Conservation (phyloP, 352 stramenopile species). For the Pythium sukuiense region DNA sequence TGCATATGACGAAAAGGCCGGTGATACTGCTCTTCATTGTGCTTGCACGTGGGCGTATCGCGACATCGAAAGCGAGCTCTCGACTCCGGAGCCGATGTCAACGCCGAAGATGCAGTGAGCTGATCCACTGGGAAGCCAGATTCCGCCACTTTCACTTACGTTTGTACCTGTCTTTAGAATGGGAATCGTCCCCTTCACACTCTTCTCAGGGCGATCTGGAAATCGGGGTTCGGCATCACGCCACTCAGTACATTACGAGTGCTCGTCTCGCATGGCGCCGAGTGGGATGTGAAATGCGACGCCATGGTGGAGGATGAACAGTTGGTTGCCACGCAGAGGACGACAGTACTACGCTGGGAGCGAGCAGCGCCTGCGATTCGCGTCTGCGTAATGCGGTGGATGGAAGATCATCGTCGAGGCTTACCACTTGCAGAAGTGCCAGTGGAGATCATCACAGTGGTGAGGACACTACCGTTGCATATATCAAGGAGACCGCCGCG, state of each 20-base stretch:
- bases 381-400: constrained; percentile 6
- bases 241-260: not conserved
- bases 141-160: no score
- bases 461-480: not conserved
- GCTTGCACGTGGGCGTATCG: not conserved
- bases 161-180: not conserved
- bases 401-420: not conserved
- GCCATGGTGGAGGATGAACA: constrained; percentile 4
- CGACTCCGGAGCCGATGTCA: not conserved
- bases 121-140: no score
- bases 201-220: not conserved
- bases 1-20: not conserved
- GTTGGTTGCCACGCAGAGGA: not conserved
- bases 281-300: constrained; percentile 18
- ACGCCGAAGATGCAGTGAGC: not conserved
- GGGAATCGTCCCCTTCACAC: not conserved
- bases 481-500: not conserved
- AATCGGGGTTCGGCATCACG: not conserved
- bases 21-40: not conserved
- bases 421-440: not conserved
- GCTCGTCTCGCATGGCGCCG: constrained; percentile 7
- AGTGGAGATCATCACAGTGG: not conserved
- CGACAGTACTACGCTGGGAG: not conserved
- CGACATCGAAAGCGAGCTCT: constrained; percentile 1
- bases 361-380: not conserved